A percentile compares a stretch with the other conserved stretches of the same genome.
Evolutionary conservation across 225 moss, liverwort and hornwort genomes (phyloP).

Genomic region (Straminergon stramineum): DNA sequence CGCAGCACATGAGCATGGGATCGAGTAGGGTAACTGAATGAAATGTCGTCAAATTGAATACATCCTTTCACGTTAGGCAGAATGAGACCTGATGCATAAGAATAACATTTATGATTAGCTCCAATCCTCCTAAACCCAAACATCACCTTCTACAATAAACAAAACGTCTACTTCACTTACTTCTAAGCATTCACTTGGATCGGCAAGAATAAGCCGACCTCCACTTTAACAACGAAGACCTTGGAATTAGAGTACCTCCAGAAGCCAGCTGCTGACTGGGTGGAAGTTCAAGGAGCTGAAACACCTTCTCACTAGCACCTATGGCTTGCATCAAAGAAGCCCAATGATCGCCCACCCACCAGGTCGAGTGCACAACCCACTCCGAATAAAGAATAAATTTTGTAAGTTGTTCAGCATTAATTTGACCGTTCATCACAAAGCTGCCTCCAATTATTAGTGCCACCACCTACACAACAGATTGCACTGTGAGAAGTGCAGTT

Average conservation of each 20-base stretch:
- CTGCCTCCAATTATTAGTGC: constrained; percentile 94
- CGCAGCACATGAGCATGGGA: constrained; percentile 71
- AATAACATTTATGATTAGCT: neutral
- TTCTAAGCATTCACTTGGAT: neutral
- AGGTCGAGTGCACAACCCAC: constrained; percentile 99
- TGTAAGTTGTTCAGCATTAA: constrained; percentile 89
- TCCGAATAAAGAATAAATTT: constrained; percentile 97
- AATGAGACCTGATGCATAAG: constrained; percentile 39
- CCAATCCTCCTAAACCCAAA: neutral
- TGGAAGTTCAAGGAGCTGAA: constrained; percentile 86
- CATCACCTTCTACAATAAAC: neutral
- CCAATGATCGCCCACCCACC: constrained; percentile 99
- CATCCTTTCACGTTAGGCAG: constrained; percentile 75
- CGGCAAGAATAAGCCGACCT: neutral
- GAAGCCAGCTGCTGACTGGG: constrained; percentile 69
- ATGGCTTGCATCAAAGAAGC: constrained; percentile 97
- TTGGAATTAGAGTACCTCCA: constrained; percentile 37
- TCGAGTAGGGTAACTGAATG: constrained; percentile 88
- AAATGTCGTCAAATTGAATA: constrained; percentile 90
- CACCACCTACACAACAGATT: constrained; percentile 70
- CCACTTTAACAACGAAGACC: neutral
- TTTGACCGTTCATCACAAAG: constrained; percentile 83
- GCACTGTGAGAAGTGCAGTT: neutral
- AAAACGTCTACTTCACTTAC: neutral
- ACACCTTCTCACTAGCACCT: constrained; percentile 98